These are phyloP conservation scores for Primulina tabacum DNA, from an alignment of 257 asterid species.

Conservation along the genomic window DNA sequence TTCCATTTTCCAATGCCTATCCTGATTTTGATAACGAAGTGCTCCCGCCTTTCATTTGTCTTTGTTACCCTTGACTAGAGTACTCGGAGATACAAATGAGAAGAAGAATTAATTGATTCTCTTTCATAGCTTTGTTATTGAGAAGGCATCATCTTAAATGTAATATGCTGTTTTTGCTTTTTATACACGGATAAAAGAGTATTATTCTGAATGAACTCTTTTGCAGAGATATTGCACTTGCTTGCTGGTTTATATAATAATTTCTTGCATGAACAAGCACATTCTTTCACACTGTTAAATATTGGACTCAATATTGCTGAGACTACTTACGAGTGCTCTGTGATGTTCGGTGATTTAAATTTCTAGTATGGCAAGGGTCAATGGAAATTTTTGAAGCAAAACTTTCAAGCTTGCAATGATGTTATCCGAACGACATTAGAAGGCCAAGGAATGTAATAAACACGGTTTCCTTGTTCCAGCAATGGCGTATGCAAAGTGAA, in stretches of 20 bases:
- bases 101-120: no score
- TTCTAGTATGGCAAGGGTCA: background rate
- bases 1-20: background rate
- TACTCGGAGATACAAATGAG: background rate
- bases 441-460: no score
- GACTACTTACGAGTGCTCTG: background rate
- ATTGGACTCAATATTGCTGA: background rate
- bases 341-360: background rate
- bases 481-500: no score
- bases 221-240: background rate
- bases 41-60: background rate
- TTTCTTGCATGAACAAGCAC: background rate
- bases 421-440: no score
- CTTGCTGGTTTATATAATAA: background rate
- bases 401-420: background rate
- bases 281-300: background rate
- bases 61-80: background rate
- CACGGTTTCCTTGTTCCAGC: no score
- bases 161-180: background rate
- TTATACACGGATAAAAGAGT: background rate
- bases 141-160: background rate
- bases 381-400: background rate
- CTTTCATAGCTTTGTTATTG: background rate
- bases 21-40: background rate
- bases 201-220: background rate